These are phyloP conservation scores for Fusarium sp. DNA, from an alignment of 2,329 filamentous ascomycete genomes.

Conservation along the genomic window DNA sequence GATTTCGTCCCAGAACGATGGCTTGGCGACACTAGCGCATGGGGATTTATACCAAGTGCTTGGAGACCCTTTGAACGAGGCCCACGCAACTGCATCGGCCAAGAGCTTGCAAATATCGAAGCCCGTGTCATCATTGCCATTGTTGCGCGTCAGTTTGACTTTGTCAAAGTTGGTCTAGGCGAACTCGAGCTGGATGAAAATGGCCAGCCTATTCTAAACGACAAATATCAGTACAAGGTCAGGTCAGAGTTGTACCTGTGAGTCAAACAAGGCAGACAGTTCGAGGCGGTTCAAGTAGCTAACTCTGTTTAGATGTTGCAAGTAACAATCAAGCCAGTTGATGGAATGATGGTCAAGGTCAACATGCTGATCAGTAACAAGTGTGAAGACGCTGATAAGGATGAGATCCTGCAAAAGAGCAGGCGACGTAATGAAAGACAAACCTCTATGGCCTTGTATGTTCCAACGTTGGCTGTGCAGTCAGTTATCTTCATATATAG, in stretches of 20 bases:
- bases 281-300: neutral
- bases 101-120: conserved; percentile 5
- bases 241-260: neutral
- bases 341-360: neutral
- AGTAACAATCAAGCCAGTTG: neutral
- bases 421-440: neutral
- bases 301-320: neutral
- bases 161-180: conserved; percentile 1
- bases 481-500: no score
- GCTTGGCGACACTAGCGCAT: neutral
- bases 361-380: neutral
- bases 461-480: neutral
- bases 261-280: neutral
- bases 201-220: neutral
- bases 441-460: neutral
- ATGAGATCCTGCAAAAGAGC: neutral
- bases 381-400: neutral
- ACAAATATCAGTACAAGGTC: neutral
- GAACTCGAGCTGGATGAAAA: conserved; percentile 1
- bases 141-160: neutral
- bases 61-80: conserved; percentile 13
- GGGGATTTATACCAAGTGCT: neutral
- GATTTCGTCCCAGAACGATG: neutral
- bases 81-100: conserved; percentile 7
- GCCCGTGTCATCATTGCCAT: conserved; percentile 3